Base-by-base conservation (phyloP, 768 basidiomycete species). In the Saitozyma podzolica region DNA sequence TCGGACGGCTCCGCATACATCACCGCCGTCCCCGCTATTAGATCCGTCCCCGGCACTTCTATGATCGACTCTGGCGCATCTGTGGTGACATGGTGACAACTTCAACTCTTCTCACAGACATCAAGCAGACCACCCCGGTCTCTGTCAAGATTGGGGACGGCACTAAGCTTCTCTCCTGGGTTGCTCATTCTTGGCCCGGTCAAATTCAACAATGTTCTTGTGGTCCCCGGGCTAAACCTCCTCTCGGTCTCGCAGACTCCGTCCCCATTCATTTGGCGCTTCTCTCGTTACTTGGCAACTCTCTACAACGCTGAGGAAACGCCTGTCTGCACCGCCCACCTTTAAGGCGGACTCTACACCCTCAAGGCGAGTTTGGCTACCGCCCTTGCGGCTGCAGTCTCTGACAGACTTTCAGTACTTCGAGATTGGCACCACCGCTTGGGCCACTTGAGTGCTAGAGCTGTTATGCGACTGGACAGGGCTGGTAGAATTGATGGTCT, bases 381-480 rank as follows among this genome's bases (percentile, higher is more conserved):
- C 37, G 53, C 53, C 53, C 53, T 48, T 2, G 2, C 19, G 17
- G 47, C 47, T 3, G 14, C 47, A 48, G 47, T 17, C 19, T 2
- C 14, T 48, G 53, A 19, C 37, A 29, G 29, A 29, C 29, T 29
- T 5, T 29, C 29, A 29, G 29, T 29, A 29, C 40, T 54, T 16
- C n/a, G 53, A 39, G n/a, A n/a, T 10, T 54, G 53, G 53, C 53
- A 54, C 37, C 17, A 20, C 29, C 29, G 40, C 8, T 40, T 54
- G 8, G 53, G 53, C 40, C 53, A 54, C 40, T 39, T 54, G 16
- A 39, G 40, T n/a, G 53, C 37, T 5, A 41, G 13, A 13, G 53
- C 20, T 16, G 40, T 54, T 39, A 54, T 54, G 53, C n/a, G 40
- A 40, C 39, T 54, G 53, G 6, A 37, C 40, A 54, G n/a, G n/a